These are phyloP conservation scores for Alternaria gansuensis DNA, from an alignment of 2,329 filamentous ascomycete genomes.

Conservation along the genomic window DNA sequence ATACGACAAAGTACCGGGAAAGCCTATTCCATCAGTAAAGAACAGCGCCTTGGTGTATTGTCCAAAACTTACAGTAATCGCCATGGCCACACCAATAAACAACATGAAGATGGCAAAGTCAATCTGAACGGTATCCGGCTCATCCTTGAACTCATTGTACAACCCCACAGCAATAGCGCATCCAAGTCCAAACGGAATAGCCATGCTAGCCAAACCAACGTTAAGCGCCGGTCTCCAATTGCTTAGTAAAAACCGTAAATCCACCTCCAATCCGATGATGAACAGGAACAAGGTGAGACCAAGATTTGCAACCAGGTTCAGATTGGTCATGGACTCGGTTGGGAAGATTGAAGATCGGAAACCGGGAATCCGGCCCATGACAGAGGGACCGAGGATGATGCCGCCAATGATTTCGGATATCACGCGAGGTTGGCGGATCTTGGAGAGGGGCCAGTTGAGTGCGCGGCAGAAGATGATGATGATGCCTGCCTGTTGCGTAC, in stretches of 20 bases:
- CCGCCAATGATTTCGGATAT: slow-evolving; percentile 88
- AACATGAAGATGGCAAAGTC: slow-evolving; percentile 71
- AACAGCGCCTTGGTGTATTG: background rate
- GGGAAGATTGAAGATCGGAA: slow-evolving; percentile 83
- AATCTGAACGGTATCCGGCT: slow-evolving; percentile 65
- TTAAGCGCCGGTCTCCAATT: slow-evolving; percentile 84
- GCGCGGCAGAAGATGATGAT: slow-evolving; percentile 79
- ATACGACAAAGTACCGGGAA: slow-evolving; percentile 95
- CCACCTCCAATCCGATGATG: slow-evolving; percentile 86
- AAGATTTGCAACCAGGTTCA: slow-evolving; percentile 81
- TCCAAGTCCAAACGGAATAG: slow-evolving; percentile 82
- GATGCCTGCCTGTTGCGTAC: slow-evolving; percentile 66
- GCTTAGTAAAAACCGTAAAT: slow-evolving; percentile 76
- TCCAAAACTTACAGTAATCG: slow-evolving; percentile 74
- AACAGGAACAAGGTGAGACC: slow-evolving; percentile 87
- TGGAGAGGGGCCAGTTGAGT: slow-evolving; percentile 78
- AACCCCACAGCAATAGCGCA: slow-evolving; percentile 82
- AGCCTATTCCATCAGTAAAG: slow-evolving; percentile 55
- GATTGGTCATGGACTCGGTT: slow-evolving; percentile 73
- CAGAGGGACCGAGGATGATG: slow-evolving; percentile 83
- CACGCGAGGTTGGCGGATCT: slow-evolving; percentile 80
- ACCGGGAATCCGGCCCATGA: slow-evolving; percentile 84
- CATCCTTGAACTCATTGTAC: slow-evolving; percentile 74
- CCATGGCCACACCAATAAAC: slow-evolving; percentile 92
- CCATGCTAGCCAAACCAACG: slow-evolving; percentile 82